Base-by-base conservation (phyloP, 805 yeast species). In the Saturnispora diversa region DNA sequence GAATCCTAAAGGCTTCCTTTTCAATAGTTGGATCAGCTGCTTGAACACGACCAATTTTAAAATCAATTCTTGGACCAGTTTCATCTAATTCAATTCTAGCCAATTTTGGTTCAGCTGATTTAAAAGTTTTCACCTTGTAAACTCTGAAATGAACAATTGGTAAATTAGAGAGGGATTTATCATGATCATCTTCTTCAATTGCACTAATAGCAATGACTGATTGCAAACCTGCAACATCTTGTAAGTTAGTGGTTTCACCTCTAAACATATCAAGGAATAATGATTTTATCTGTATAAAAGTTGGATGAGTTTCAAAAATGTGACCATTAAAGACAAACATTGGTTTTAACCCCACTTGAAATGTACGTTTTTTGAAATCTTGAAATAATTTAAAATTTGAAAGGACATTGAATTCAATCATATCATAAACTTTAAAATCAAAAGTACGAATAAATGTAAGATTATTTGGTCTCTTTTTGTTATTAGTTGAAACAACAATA, bases 41-140 rank as follows among this genome's bases (percentile, higher is more conserved):
- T 53, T 80, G 81, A 51, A 80, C 74, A 66, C 98, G 77, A 36
- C 98, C 98, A 43, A 92, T 72, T 52, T 80, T 78, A 66, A 92
- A 90, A 60, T 90, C 97, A 45, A 92, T 71, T 55, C 98, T 75
- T 46, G 98, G 98, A 0, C 98, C 98, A 47, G 85, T 80, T 62
- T 92, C 98, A 42, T 83, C 92, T 31, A 92, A 68, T 65, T 92
- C 97, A 19, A 92, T 88, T 59, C 98, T 74, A 42, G 98, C 97
- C 42, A 85, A 70, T 58, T 84, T 87, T 56, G 90, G 95, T 37
- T 82, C 88, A 12, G 67, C 56, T 46, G 90, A 78, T 58, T 72
- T 78, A 60, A 64, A 81, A 5, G 97, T 78, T 60, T 81, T 84
- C 53, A 92, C 65, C 54, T 81, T 77, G 62, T 90, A 92, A 23